Evolutionary conservation across 352 stramenopile species (phyloP), one percentile per base, ranked within the genome.

Genomic region (Globisporangium parvum): DNA sequence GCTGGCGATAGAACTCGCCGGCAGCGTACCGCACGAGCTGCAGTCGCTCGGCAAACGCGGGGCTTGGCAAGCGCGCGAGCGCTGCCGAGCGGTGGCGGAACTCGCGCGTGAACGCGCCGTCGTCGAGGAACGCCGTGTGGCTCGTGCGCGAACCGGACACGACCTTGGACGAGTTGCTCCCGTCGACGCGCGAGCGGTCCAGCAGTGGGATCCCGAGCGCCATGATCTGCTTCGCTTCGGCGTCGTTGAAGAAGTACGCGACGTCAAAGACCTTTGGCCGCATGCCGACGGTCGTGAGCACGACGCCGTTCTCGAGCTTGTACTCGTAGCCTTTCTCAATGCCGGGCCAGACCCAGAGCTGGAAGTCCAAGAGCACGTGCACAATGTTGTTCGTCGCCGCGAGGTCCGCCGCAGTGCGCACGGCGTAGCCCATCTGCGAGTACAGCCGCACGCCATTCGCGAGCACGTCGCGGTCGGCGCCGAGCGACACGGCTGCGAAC

Each of bases 1-100:
- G 82, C 70, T 88, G 68, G 24, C 80, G 79, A 65, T 91, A 92
- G 54, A 94, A 92, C 54, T 94, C 77, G 12, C 84, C 84, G 35
- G 80, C 79, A 9, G 53, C 77, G 44, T 94, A 94, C 0, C 80
- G 80, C 14, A 94, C 81, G 31, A 92, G 69, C 52, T 94, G 84
- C 51, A 94, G 63, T 0, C 75, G 73, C 53, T 91, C 84, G 5
- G 67, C 77, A 60, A 74, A 92, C 5, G 77, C 75, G 10, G 84
- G 65, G 51, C 80, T 91, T 15, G 84, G 77, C 20, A 94, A 71
- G 14, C 84, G 81, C 11, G 78, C 73, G 15, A 93, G 65, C 23
- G 50, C 60, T 45, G 81, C 73, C 20, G 79, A 87, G 6, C 83
- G 77, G 28, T 71, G 68, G 17, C 79, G 80, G 42, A 92, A 91